Percentiles rank a stretch among this genome's conserved stretches.
Evolutionary conservation across 495 filamentous ascomycete species (phyloP).

Genomic region (Cercophora samala): DNA sequence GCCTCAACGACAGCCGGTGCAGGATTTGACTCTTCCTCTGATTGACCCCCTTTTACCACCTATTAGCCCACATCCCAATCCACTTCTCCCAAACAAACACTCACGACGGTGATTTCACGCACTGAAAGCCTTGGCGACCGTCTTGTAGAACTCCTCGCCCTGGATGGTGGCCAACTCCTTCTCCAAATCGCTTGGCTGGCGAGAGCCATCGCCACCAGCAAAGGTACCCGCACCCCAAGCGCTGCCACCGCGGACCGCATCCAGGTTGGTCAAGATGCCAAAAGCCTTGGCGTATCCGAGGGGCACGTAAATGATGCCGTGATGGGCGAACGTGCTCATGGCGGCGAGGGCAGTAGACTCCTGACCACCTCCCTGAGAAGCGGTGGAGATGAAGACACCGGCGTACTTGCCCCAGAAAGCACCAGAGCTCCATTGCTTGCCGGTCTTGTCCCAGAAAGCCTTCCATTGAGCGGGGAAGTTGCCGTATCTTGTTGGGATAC

Average conservation of each 20-base stretch:
- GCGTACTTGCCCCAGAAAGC: constrained; percentile 87
- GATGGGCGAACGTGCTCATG: constrained; percentile 87
- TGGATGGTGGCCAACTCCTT: constrained; percentile 73
- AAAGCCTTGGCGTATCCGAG: constrained; percentile 88
- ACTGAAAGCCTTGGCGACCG: constrained; percentile 68
- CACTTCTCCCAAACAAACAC: constrained; percentile 56
- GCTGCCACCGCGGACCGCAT: constrained; percentile 77
- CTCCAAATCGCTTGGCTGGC: constrained; percentile 72
- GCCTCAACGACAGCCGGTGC: background rate
- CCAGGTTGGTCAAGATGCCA: constrained; percentile 59
- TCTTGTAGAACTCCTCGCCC: constrained; percentile 82
- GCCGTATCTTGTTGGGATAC: constrained; percentile 96
- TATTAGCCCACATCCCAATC: constrained; percentile 25
- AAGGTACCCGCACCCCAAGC: constrained; percentile 97
- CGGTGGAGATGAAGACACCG: constrained; percentile 86
- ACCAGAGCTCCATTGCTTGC: constrained; percentile 66
- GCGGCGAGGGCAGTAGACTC: constrained; percentile 79
- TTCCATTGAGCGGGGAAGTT: constrained; percentile 99
- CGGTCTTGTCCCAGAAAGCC: constrained; percentile 81
- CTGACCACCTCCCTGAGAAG: constrained; percentile 81
- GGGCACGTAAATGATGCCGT: constrained; percentile 94
- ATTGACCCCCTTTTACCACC: constrained; percentile 16
- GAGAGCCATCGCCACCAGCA: constrained; percentile 72
- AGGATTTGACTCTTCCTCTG: background rate
- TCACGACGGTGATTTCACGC: constrained; percentile 55